phyloP scores from a whole-genome alignment of 352 stramenopile genomes.

The Thalassiosira mediterranea region DNA sequence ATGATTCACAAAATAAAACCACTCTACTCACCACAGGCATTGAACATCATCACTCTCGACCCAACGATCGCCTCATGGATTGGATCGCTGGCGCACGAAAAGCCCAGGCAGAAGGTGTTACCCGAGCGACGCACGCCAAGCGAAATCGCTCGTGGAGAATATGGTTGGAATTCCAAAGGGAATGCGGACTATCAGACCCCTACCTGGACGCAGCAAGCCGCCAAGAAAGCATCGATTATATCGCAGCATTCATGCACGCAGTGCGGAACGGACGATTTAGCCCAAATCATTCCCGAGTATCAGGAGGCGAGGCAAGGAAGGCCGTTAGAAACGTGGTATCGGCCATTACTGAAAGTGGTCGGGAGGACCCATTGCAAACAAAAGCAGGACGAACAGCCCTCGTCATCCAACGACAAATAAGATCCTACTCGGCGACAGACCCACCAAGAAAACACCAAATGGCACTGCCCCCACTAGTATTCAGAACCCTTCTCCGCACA shows the following conservation, averaged over 20 bases:
- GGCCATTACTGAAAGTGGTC: conserved; percentile 8
- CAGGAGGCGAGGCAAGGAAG: background rate
- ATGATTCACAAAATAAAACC: background rate
- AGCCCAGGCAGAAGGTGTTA: conserved; percentile 31
- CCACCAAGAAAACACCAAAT: conserved; percentile 7
- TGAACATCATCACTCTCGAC: conserved; percentile 5
- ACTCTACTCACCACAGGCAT: background rate
- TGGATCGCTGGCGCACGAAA: conserved; percentile 11
- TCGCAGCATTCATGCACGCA: conserved; percentile 18
- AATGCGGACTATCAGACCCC: conserved; percentile 4
- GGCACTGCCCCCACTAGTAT: conserved; percentile 6
- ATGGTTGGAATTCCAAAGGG: conserved; percentile 8
- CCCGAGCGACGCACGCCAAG: conserved; percentile 5
- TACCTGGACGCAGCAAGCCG: background rate
- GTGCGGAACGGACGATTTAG: conserved; percentile 2
- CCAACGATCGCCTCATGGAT: conserved; percentile 19
- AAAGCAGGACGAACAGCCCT: conserved; percentile 8
- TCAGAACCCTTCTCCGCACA: background rate
- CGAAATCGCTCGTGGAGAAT: background rate
- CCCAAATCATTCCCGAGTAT: background rate
- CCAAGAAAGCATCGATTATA: background rate
- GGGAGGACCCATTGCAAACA: conserved; percentile 6
- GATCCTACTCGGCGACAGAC: conserved; percentile 7
- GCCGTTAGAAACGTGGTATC: conserved; percentile 13
- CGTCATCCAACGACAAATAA: background rate